Evolutionary conservation across 495 filamentous ascomycete genomes (phyloP), one percentile per base, ranked within the genome.

Genomic region (Lasiosphaeriaceae sp.): DNA sequence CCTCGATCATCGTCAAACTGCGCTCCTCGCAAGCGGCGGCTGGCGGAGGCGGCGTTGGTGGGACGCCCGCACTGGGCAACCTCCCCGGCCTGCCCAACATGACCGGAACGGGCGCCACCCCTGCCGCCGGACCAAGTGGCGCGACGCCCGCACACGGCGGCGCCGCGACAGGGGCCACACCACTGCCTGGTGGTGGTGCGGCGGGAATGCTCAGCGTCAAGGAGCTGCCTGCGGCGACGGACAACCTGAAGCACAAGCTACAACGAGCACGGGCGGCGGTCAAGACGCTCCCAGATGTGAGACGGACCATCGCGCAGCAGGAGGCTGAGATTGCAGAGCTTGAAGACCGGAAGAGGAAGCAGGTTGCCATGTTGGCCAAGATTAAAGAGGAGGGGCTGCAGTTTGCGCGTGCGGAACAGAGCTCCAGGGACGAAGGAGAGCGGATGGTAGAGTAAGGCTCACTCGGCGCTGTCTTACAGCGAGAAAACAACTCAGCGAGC

Each of bases 251-350:
- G 65, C 84, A 90, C 70, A 87, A 89, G 67, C 81, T 97, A 52
- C 86, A 90, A 65, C 87, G 84, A 60, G 93, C 92, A 48, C 79
- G 88, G 17, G 74, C 61, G 9, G 83, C 86, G 39, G 77, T 96
- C 12, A 77, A 82, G 55, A 73, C 72, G 52, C 74, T 97, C 59
- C 88, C 89, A 12, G 91, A 95, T 72, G 78, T 94, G 47, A 74
- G 84, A 12, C 80, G 90, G 50, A 80, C 75, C n/a, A 72, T 90
- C 2, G 74, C 80, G 47, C 90, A 96, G 65, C 92, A 96, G 74
- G 81, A 90, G 59, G 80, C 72, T 41, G 92, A 96, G 77, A 92
- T 97, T 46, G 60, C 59, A 46, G 85, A 87, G 64, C 78, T 97
- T 45, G 86, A 92, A 74, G 86, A 80, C 53, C 75, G 80, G 55